A percentile compares a stretch with the other conserved stretches of the same genome.
These are phyloP conservation scores for Euclidium syriacum DNA, from an alignment of 345 rosid species.

Conservation along the genomic window DNA sequence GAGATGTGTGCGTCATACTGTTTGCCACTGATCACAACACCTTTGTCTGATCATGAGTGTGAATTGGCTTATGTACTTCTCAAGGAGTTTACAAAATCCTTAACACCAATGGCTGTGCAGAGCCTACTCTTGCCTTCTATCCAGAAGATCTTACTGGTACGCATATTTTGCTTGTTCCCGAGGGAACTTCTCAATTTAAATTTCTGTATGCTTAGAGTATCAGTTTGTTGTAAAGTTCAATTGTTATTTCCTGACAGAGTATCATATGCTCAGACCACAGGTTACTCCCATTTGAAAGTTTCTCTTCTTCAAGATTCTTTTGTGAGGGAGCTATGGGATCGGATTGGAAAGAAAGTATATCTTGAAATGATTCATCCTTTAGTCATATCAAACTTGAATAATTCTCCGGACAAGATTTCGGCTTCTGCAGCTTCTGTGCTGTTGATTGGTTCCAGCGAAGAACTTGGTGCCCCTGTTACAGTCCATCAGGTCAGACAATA, in stretches of 20 bases:
- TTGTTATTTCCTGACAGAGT: conserved; percentile 19
- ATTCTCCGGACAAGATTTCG: conserved; percentile 69
- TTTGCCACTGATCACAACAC: conserved; percentile 57
- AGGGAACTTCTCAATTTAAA: not conserved
- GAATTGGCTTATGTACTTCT: conserved; percentile 75
- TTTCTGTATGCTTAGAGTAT: not conserved
- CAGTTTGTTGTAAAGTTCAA: conserved; percentile 15
- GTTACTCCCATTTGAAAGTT: conserved; percentile 85
- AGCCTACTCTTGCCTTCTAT: conserved; percentile 63
- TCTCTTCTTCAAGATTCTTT: conserved; percentile 92
- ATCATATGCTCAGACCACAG: conserved; percentile 64
- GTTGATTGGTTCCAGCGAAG: conserved; percentile 87
- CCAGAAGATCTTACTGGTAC: conserved; percentile 87
- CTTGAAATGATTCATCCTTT: conserved; percentile 69
- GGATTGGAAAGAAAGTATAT: conserved; percentile 71
- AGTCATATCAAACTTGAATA: conserved; percentile 72
- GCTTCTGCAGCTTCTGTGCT: conserved; percentile 90
- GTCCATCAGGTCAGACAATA: conserved; percentile 66
- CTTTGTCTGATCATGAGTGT: conserved; percentile 61
- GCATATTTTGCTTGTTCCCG: conserved; percentile 15
- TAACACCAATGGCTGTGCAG: conserved; percentile 64
- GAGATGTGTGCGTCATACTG: conserved; percentile 77
- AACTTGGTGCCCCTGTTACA: conserved; percentile 84
- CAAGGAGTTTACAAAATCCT: conserved; percentile 67
- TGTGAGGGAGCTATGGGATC: conserved; percentile 77